Evolutionary conservation across 192 early-diverging fungal species (phyloP), one percentile per base, ranked within the genome.

Genomic region (Coemansia biformis): DNA sequence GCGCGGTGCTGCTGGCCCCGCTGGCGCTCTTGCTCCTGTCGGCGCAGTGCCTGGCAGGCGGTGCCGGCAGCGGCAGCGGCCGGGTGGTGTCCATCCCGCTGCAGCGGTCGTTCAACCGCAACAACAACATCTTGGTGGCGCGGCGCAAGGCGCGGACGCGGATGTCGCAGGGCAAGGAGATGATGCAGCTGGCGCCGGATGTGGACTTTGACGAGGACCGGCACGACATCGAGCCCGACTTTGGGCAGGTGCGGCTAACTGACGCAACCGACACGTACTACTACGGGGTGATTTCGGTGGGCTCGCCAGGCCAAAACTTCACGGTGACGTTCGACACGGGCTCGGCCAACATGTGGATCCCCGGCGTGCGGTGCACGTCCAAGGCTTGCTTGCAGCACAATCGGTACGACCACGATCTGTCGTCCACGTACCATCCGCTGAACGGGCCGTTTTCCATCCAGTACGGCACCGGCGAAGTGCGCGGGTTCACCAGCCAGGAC

Each of bases 301-400:
- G 86, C 39, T 81, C 81, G 6, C 86, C 86, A 8, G 67, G 78
- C 12, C 83, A 84, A 43, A 51, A 53, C 17, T 86, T 86, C 38
- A 77, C 79, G 13, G 60, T 86, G 45, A 79, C 78, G 22, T 83
- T 88, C 46, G 86, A 88, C 44, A 88, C 86, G 0, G 86, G 86
- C 7, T 84, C 83, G n/a, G 69, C 79, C 19, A 83, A 85, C 62
- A 55, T 88, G 32, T 88, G 86, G 84, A 59, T 77, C 12, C 75
- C 75, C 3, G 69, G 75, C 1, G 51, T 64, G 11, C 49, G 55
- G 12, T 77, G 75, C 47, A 54, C 59, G 16, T 71, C 64, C 28
- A 66, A 65, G 46, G 64, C 60, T 1, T 77, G 75, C 36, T 17
- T 60, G 35, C 59, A 63, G 38, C 68, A 65, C 41, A 67, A 66